Conservation (phyloP, 371 early-diverging fungal species). For the Rhizopus arrhizus region DNA sequence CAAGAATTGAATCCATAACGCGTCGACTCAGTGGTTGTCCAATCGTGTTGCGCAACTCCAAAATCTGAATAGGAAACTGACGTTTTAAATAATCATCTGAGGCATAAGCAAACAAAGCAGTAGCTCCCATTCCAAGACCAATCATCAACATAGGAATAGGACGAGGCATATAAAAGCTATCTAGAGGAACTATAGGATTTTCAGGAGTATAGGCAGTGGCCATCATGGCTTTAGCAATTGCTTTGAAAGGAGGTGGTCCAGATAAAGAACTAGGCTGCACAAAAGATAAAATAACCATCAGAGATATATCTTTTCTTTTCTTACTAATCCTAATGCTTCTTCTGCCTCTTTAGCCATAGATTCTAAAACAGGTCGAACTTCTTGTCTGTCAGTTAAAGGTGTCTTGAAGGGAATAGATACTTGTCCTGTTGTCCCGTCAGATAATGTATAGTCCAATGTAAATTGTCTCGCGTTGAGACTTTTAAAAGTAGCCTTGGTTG, state of each 20-base stretch:
- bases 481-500: conserved; percentile 43
- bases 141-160: background rate
- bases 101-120: conserved; percentile 19
- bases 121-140: conserved; percentile 11
- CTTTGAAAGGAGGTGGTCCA: conserved; percentile 46
- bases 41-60: conserved; percentile 19
- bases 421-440: conserved; percentile 23
- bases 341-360: conserved; percentile 55
- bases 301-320: background rate
- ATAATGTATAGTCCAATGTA: conserved; percentile 26
- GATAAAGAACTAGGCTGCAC: conserved; percentile 44
- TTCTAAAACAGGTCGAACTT: conserved; percentile 49
- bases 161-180: conserved; percentile 30
- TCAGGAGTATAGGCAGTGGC: conserved; percentile 40
- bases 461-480: conserved; percentile 40
- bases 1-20: conserved; percentile 10
- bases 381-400: conserved; percentile 41
- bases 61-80: conserved; percentile 19
- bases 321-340: conserved; percentile 42
- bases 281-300: background rate
- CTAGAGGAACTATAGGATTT: conserved; percentile 34
- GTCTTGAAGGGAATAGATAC: conserved; percentile 36
- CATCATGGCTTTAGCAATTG: conserved; percentile 45
- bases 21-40: background rate
- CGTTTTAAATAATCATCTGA: conserved; percentile 26